Conservation (phyloP, 805 yeast genomes). For the Yarrowia yakushimensis region DNA sequence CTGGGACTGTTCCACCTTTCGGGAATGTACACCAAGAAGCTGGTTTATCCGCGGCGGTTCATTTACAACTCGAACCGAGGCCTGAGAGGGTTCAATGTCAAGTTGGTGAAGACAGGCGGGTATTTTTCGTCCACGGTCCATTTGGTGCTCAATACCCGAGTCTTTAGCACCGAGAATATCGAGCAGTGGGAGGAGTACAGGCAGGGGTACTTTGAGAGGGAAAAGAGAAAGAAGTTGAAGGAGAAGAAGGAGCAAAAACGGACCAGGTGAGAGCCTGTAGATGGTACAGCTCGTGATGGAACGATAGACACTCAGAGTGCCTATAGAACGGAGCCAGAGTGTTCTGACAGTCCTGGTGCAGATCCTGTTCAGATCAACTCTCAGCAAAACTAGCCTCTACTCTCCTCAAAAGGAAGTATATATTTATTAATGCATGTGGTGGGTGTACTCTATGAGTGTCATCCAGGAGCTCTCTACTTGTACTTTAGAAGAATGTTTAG, state of each 20-base stretch:
- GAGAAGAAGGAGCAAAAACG: not conserved
- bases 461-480: no score
- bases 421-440: constrained; percentile 3
- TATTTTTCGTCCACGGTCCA: constrained; percentile 46
- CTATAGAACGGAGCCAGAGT: no score
- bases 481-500: no score
- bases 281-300: not conserved
- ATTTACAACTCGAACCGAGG: constrained; percentile 85
- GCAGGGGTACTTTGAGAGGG: constrained; percentile 89
- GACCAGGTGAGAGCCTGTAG: not conserved
- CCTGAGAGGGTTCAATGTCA: constrained; percentile 72
- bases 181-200: constrained; percentile 95
- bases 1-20: constrained; percentile 74
- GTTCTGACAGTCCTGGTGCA: no score
- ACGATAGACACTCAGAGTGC: no score
- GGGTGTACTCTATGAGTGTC: no score
- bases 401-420: not conserved
- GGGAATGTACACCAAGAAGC: constrained; percentile 85
- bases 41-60: constrained; percentile 75
- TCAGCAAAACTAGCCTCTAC: not conserved
- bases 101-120: constrained; percentile 47
- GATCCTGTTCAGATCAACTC: no score
- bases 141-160: constrained; percentile 73
- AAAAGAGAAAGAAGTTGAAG: constrained; percentile 43
- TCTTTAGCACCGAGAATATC: constrained; percentile 74